Conservation (phyloP, 2,329 filamentous ascomycete species). For the Karstenula rhodostoma region DNA sequence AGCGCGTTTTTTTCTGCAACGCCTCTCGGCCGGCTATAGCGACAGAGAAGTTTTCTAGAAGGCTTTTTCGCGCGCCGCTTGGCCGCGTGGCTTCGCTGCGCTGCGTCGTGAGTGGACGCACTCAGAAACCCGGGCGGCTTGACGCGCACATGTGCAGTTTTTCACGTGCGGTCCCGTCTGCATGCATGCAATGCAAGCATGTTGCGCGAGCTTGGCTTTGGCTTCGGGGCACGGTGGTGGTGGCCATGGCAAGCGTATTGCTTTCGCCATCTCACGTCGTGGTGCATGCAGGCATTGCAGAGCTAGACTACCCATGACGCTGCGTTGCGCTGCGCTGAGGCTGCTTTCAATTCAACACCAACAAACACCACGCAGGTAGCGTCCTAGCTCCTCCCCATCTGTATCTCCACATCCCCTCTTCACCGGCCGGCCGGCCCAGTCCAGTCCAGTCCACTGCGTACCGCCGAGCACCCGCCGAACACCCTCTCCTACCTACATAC, state of each 20-base stretch:
- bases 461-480: background rate
- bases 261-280: too few relatives aligned
- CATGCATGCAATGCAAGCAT: too few relatives aligned
- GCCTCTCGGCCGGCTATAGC: slow-evolving; percentile 11
- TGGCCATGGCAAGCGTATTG: too few relatives aligned
- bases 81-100: background rate
- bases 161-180: slow-evolving; percentile 11
- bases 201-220: too few relatives aligned
- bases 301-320: too few relatives aligned
- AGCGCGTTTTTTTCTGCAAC: slow-evolving; percentile 8
- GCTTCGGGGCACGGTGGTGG: too few relatives aligned
- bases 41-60: slow-evolving; percentile 12
- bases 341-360: too few relatives aligned
- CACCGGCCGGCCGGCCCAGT: too few relatives aligned
- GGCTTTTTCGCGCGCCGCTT: slow-evolving; percentile 1
- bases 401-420: slow-evolving; percentile 1
- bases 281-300: too few relatives aligned
- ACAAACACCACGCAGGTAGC: too few relatives aligned
- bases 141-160: background rate
- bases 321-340: background rate
- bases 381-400: background rate
- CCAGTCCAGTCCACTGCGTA: background rate
- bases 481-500: background rate
- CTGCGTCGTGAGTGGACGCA: background rate
- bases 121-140: background rate